Base-by-base conservation (phyloP, 495 filamentous ascomycete species). In the Echria macrotheca region DNA sequence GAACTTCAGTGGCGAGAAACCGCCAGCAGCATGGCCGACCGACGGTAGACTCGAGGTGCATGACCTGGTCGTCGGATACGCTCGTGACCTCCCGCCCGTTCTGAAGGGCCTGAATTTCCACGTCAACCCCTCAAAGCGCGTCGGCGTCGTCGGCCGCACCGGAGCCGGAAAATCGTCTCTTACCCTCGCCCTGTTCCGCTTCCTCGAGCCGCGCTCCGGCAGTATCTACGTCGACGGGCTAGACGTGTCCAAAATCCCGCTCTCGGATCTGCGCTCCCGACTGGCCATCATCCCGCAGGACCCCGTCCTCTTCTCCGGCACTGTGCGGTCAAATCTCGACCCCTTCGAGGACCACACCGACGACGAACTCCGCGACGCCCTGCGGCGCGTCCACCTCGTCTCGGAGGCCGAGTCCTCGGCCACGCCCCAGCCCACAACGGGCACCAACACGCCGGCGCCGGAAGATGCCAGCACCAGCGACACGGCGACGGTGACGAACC, bases 231-330 rank as follows among this genome's bases (percentile, higher is more conserved):
- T 77, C 33, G 67, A 73, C 31, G 73, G 73, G 7, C 15, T 88
- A 1, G 84, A 89, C 44, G 80, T 87, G 14, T 80, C 83, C 1
- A 82, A 77, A 53, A 75, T 90, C 53, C 78, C 74, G 12, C 71
- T 89, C 0, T 76, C 83, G 3, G 76, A 81, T 26, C 72, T 89
- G 0, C 76, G 86, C 5, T 81, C 78, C 32, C 71, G 85, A 0
- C 67, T 90, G 0, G 83, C 83, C 17, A 89, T 90, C 56, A 90
- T 90, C 31, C 86, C 86, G 0, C 86, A 90, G 38, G 71, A 76
- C 29, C 64, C 71, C 0, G 54, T 64, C 0, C 50, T 76, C 5
- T 72, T 77, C 31, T 55, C 63, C 0, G 72, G 72, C 0, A 75
- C 66, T 0, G 49, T 78, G 2, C 65, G 73, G 0, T 50, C 52